Evolutionary conservation across 768 basidiomycete genomes (phyloP), one percentile per base, ranked within the genome.

Genomic region (Phanerodontia chrysosporium): DNA sequence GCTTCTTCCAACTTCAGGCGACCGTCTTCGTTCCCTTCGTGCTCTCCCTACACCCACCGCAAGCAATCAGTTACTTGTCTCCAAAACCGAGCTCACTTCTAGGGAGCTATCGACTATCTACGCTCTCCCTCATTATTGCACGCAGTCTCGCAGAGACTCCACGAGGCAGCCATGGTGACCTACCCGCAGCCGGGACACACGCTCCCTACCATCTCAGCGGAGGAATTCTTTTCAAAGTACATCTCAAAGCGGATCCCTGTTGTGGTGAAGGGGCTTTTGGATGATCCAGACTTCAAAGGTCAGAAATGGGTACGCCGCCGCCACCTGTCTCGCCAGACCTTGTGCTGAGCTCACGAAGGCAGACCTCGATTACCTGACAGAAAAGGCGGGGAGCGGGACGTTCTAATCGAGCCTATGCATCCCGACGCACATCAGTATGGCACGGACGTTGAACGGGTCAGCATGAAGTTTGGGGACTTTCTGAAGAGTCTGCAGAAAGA

Each of bases 361-460:
- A 58, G 61, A 69, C 30, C 60, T 71, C 13, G 53, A 62, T 46
- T 67, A 69, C 45, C 65, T 71, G 2, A 22, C 61, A 4, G 39
- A 28, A 22, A 69, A 68, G 59, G 70, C 69, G 68, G 70, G 16
- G 55, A 63, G 29, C 42, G 57, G 14, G 42, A 60, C 18, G 68
- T 71, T 2, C 61, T 68, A 32, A 65, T 71, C 28, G 68, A 71
- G 45, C 70, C 70, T 49, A 63, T 69, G 44, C 68, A 71, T 39
- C 67, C 65, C 5, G 49, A 51, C 2, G 46, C 62, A 1, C 62
- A 62, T n/a, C 70, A 71, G 30, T 71, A 65, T 45, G 70, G 70
- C 5, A 69, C 70, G 21, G 68, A 68, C 57, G 63, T 67, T 22
- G 62, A 69, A 52, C 61, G 70, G 12, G 39, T 69, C 2, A 30